Percentiles rank a stretch among this genome's conserved stretches.
Conservation (phyloP, 2,329 filamentous ascomycete species). For the Fusarium miscanthi region DNA sequence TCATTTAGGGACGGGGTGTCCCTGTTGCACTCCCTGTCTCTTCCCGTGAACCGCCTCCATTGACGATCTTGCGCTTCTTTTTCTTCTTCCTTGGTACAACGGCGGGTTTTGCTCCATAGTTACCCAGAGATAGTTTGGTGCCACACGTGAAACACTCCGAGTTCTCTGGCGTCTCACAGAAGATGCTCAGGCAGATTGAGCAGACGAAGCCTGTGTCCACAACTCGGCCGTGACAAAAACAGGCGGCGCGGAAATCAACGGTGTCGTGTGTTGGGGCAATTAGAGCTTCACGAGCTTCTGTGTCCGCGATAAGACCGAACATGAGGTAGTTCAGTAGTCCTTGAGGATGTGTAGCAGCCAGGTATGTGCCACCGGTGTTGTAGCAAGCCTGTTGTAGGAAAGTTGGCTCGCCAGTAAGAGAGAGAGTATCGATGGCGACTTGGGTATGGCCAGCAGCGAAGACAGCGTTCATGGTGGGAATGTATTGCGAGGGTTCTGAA, state of each 20-base stretch:
- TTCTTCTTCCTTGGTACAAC: conserved; percentile 78
- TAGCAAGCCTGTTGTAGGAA: conserved; percentile 90
- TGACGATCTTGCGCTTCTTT: conserved; percentile 76
- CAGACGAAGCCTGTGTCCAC: conserved; percentile 96
- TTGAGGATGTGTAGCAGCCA: conserved; percentile 65
- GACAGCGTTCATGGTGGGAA: conserved; percentile 97
- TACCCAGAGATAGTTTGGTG: conserved; percentile 79
- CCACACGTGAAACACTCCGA: conserved; percentile 86
- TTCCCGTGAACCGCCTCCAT: conserved; percentile 62
- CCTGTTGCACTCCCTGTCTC: conserved; percentile 70
- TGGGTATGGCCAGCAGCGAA: conserved; percentile 91
- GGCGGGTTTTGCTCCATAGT: conserved; percentile 80
- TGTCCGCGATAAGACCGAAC: conserved; percentile 85
- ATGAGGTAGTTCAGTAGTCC: conserved; percentile 93
- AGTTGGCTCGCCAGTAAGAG: conserved; percentile 85
- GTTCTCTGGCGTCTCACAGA: conserved; percentile 73
- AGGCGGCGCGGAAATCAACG: conserved; percentile 97
- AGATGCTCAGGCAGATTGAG: conserved; percentile 95
- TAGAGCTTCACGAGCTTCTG: conserved; percentile 67
- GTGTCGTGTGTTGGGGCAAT: conserved; percentile 83
- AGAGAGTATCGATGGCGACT: conserved; percentile 92
- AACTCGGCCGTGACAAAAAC: conserved; percentile 93
- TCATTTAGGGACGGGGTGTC: conserved; percentile 61
- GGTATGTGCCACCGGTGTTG: conserved; percentile 69
- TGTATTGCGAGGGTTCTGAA: conserved; percentile 88